Percentiles rank a stretch among this genome's conserved stretches.
Conservation (phyloP, 805 yeast genomes). For the Lachancea thermotolerans region DNA sequence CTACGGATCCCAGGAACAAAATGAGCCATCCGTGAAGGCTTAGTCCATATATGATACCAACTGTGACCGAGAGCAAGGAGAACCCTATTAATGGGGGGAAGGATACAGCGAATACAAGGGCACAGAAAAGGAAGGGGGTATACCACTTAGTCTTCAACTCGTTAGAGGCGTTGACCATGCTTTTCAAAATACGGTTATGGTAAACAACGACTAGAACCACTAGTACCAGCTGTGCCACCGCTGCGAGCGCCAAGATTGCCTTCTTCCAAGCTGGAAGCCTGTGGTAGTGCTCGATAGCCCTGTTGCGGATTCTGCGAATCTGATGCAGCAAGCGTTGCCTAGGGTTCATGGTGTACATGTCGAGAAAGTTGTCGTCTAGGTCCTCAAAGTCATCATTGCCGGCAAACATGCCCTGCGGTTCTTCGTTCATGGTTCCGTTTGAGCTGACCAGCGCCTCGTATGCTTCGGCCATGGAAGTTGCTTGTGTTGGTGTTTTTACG, state of each 20-base stretch:
- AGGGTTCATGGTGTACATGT: conserved; percentile 28
- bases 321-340: conserved; percentile 27
- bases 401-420: conserved; percentile 2
- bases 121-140: conserved; percentile 43
- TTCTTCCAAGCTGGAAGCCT: conserved; percentile 23
- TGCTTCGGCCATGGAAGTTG: conserved; percentile 10
- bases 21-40: conserved; percentile 69
- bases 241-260: conserved; percentile 11
- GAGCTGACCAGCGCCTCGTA: conserved; percentile 16
- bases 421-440: not conserved
- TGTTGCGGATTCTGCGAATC: conserved; percentile 11
- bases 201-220: conserved; percentile 20
- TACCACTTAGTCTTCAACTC: conserved; percentile 35
- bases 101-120: conserved; percentile 55
- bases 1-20: conserved; percentile 57
- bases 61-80: conserved; percentile 54
- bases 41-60: conserved; percentile 82
- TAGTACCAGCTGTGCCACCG: conserved; percentile 11
- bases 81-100: conserved; percentile 92
- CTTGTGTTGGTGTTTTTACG: too few relatives aligned
- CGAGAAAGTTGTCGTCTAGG: conserved; percentile 28
- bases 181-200: conserved; percentile 23
- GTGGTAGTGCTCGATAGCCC: conserved; percentile 13
- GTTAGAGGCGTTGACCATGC: conserved; percentile 39
- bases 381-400: conserved; percentile 16